Conservation (phyloP, 164 flowering plant species). For the Umbilicus rupestris region DNA sequence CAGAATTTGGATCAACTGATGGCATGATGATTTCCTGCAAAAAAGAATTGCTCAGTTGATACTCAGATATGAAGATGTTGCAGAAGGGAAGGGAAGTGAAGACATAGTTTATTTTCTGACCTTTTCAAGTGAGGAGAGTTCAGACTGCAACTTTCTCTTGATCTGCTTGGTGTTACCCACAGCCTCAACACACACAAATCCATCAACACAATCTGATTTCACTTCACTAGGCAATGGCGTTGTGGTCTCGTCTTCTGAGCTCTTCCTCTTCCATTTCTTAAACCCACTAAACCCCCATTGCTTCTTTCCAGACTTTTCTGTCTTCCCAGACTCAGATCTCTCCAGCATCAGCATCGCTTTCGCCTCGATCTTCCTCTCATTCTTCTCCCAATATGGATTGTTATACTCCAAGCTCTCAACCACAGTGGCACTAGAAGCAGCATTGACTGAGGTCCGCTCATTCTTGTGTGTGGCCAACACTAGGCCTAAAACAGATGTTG, state of each 20-base stretch:
- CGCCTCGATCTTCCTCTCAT: slow-evolving; percentile 5
- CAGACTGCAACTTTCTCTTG: slow-evolving; percentile 19
- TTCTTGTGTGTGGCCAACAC: slow-evolving; percentile 12
- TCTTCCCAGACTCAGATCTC: slow-evolving; percentile 19
- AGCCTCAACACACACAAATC: slow-evolving; percentile 29
- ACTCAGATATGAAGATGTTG: background rate
- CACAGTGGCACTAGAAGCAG: slow-evolving; percentile 42
- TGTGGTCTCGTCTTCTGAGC: slow-evolving; percentile 45
- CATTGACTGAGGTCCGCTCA: slow-evolving; percentile 10
- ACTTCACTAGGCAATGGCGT: slow-evolving; percentile 39
- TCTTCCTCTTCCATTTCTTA: slow-evolving; percentile 60
- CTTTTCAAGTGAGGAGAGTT: slow-evolving; percentile 3
- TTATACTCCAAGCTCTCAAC: slow-evolving; percentile 23
- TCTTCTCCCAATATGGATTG: slow-evolving; percentile 1
- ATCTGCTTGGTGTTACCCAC: slow-evolving; percentile 58
- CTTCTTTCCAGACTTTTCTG: slow-evolving; percentile 37
- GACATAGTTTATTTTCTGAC: background rate
- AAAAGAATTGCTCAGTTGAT: background rate
- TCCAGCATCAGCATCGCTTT: slow-evolving; percentile 7
- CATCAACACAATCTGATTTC: slow-evolving; percentile 30
- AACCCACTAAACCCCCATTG: slow-evolving; percentile 68
- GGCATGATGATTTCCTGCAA: background rate
- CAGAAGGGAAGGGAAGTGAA: background rate
- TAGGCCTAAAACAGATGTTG: slow-evolving; percentile 45
- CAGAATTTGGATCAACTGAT: background rate